Evolutionary conservation across 352 stramenopile species (phyloP).

Genomic region (Chrysophaeum taylorii): DNA sequence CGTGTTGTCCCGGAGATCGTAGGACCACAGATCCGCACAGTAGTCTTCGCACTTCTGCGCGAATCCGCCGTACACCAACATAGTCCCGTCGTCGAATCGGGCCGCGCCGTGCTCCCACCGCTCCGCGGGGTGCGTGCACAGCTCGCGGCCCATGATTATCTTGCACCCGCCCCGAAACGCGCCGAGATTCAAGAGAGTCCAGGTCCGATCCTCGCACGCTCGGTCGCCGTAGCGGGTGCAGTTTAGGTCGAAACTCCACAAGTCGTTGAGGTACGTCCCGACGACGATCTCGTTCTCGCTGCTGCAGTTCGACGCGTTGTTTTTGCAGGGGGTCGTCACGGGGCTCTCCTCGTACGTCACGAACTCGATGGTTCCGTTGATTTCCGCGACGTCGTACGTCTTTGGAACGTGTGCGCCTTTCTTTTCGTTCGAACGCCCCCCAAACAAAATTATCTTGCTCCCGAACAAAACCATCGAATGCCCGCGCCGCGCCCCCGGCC

Average conservation of each 20-base stretch:
- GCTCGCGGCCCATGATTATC: constrained; percentile 61
- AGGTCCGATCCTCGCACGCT: constrained; percentile 62
- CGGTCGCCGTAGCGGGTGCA: constrained; percentile 46
- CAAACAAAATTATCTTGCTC: constrained; percentile 66
- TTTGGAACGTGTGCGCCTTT: constrained; percentile 69
- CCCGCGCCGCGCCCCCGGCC: constrained; percentile 57
- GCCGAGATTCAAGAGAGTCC: constrained; percentile 65
- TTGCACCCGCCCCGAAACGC: constrained; percentile 75
- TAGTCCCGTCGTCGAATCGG: constrained; percentile 64
- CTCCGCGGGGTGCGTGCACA: constrained; percentile 50
- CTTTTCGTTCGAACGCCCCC: constrained; percentile 74
- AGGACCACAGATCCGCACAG: constrained; percentile 88
- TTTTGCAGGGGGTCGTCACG: constrained; percentile 16
- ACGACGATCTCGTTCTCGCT: constrained; percentile 38
- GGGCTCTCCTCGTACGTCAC: constrained; percentile 68
- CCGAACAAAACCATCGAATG: constrained; percentile 73
- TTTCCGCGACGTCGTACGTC: constrained; percentile 68
- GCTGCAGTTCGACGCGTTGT: constrained; percentile 32
- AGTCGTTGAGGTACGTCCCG: constrained; percentile 83
- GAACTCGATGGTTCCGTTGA: constrained; percentile 68
- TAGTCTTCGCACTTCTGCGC: constrained; percentile 81
- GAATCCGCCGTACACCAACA: constrained; percentile 86
- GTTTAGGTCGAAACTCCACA: constrained; percentile 81
- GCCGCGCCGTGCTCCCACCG: constrained; percentile 61
- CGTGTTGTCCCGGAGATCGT: constrained; percentile 70